Evolutionary conservation across 768 basidiomycete genomes (phyloP).

Genomic region (Tephrocybe sp.): DNA sequence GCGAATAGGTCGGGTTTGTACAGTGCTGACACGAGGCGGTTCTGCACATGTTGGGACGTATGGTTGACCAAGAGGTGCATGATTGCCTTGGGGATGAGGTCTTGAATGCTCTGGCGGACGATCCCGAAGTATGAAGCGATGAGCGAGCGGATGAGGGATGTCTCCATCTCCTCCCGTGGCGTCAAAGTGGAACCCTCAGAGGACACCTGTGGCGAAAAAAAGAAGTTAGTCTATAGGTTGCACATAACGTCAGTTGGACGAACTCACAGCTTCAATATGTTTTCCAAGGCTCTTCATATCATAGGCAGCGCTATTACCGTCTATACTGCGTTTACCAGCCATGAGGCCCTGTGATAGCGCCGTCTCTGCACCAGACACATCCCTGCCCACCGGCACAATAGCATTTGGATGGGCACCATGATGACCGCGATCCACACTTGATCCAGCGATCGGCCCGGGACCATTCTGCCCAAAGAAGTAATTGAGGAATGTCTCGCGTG

Average conservation of each 20-base stretch:
- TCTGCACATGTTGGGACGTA: conserved; percentile 96
- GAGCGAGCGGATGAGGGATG: conserved; percentile 87
- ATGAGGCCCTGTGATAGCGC: conserved; percentile 57
- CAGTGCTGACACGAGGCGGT: conserved; percentile 87
- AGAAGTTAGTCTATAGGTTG: conserved; percentile 2
- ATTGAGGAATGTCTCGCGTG: conserved; percentile 91
- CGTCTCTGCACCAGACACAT: conserved; percentile 55
- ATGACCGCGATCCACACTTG: conserved; percentile 42
- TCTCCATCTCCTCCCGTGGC: conserved; percentile 94
- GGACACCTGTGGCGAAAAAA: conserved; percentile 25
- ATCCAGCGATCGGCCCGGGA: conserved; percentile 64
- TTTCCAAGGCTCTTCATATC: conserved; percentile 99
- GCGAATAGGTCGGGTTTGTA: conserved; percentile 94
- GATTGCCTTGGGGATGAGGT: conserved; percentile 95
- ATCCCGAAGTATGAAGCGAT: conserved; percentile 96
- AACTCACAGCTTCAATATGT: conserved; percentile 93
- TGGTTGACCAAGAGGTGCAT: conserved; percentile 98
- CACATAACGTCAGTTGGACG: conserved; percentile 1
- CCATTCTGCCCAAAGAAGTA: conserved; percentile 97
- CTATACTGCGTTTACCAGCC: conserved; percentile 63
- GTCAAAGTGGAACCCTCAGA: conserved; percentile 66
- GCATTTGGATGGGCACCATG: conserved; percentile 17
- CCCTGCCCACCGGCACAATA: conserved; percentile 59
- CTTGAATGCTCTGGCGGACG: conserved; percentile 94
- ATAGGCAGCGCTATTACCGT: conserved; percentile 81